A percentile compares a stretch with the other conserved stretches of the same genome.
These are phyloP conservation scores for Phycomyces nitens DNA, from an alignment of 192 early-diverging fungal genomes.

Conservation along the genomic window DNA sequence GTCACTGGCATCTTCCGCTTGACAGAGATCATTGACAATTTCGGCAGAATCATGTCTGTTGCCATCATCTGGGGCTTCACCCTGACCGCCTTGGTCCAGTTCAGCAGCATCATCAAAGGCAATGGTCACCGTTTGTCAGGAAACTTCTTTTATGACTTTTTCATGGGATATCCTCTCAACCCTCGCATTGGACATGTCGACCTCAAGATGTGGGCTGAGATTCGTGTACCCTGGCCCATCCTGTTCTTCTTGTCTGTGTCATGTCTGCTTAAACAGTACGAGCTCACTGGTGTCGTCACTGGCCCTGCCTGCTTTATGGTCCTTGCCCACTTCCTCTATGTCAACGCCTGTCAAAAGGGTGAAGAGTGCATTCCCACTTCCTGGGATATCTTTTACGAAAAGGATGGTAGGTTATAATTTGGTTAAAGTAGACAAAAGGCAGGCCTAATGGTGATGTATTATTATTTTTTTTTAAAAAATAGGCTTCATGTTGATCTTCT, in stretches of 20 bases:
- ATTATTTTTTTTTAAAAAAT: too few species aligned
- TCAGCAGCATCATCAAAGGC: constrained; percentile 27
- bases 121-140: constrained; percentile 55
- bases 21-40: constrained; percentile 51
- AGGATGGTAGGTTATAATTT: constrained; percentile 49
- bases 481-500: constrained; percentile 54
- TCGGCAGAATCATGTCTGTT: constrained; percentile 53
- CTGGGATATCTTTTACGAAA: constrained; percentile 54
- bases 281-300: constrained; percentile 37
- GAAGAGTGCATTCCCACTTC: constrained; percentile 52
- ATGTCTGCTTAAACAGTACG: constrained; percentile 44
- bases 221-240: constrained; percentile 45
- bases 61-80: constrained; percentile 49
- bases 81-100: constrained; percentile 39
- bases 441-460: too few species aligned
- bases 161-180: constrained; percentile 47
- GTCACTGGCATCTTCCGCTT: constrained; percentile 41
- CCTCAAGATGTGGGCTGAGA: constrained; percentile 51
- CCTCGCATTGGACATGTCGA: constrained; percentile 44
- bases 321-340: constrained; percentile 47
- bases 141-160: constrained; percentile 44
- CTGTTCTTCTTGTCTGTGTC: constrained; percentile 48
- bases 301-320: constrained; percentile 42
- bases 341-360: constrained; percentile 48
- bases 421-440: too few species aligned